Conservation (phyloP, 1,139 yeast species). For the Nakaseomyces nivariensis region DNA sequence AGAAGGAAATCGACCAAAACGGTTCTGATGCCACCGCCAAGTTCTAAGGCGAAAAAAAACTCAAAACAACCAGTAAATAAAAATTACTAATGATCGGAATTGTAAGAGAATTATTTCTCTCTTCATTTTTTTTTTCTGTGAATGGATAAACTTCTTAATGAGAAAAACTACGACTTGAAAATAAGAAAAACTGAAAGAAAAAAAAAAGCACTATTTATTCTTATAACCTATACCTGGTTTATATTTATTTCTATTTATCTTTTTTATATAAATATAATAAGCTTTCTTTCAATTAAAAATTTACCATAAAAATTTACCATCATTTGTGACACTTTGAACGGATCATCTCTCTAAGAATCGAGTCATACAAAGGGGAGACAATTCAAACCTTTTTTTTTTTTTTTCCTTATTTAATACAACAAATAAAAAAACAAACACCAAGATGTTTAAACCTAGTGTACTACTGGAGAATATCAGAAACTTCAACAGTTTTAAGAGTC, state of each 20-base stretch:
- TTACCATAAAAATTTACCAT: too few relatives aligned
- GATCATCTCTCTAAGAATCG: too few relatives aligned
- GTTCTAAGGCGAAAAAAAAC: neutral
- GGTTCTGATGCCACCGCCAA: neutral
- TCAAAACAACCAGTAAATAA: too few relatives aligned
- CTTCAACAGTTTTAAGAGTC: neutral
- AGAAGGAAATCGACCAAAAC: slow-evolving; percentile 40
- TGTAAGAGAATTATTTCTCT: too few relatives aligned
- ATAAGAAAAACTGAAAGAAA: neutral
- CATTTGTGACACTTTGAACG: too few relatives aligned
- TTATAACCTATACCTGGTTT: neutral
- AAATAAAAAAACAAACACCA: neutral
- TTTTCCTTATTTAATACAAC: too few relatives aligned
- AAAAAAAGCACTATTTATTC: neutral
- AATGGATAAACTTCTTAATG: too few relatives aligned
- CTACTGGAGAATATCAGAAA: neutral
- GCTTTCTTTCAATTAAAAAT: too few relatives aligned
- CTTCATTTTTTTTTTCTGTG: too few relatives aligned
- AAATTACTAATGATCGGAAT: too few relatives aligned
- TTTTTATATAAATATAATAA: neutral
- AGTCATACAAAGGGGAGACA: too few relatives aligned
- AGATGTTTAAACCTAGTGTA: neutral
- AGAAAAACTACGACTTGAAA: neutral
- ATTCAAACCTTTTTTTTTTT: too few relatives aligned
- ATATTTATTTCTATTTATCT: neutral